phyloP scores from a whole-genome alignment of 192 early-diverging fungal genomes.

The Umbelopsis sp. region DNA sequence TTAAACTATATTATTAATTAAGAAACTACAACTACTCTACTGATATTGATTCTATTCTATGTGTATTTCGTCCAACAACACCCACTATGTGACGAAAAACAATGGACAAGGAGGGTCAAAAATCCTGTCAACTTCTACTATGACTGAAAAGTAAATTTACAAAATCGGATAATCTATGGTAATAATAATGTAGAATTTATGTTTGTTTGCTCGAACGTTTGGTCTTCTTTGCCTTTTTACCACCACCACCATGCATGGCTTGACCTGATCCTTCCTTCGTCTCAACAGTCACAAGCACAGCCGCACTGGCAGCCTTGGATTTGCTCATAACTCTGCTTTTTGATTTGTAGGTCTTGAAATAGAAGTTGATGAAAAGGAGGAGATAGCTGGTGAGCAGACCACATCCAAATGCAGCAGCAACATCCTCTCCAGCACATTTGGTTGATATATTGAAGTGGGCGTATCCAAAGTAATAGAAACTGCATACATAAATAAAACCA shows the following conservation, averaged over 20 bases:
- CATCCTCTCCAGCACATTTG: constrained; percentile 74
- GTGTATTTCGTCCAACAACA: too few relatives aligned
- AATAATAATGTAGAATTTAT: not conserved
- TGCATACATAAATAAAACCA: constrained; percentile 74
- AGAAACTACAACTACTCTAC: too few relatives aligned
- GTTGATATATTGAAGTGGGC: constrained; percentile 60
- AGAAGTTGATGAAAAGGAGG: constrained; percentile 89
- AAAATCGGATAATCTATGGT: not conserved
- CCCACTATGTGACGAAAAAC: not conserved
- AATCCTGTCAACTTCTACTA: too few relatives aligned
- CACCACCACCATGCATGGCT: not conserved
- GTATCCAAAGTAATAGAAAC: constrained; percentile 74
- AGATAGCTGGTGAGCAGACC: constrained; percentile 79
- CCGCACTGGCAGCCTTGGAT: not conserved
- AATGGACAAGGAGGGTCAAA: too few relatives aligned
- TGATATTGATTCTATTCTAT: too few relatives aligned
- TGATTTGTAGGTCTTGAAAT: constrained; percentile 72
- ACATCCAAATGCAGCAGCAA: constrained; percentile 82
- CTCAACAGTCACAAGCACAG: not conserved
- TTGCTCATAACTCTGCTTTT: constrained; percentile 41
- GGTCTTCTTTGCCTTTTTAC: not conserved
- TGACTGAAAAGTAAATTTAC: not conserved
- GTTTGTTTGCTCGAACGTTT: too few relatives aligned
- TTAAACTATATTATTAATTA: too few relatives aligned
- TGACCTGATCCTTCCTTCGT: not conserved